Conservation (phyloP, 169 alveolate genomes). For the Miamiensis avidus region DNA sequence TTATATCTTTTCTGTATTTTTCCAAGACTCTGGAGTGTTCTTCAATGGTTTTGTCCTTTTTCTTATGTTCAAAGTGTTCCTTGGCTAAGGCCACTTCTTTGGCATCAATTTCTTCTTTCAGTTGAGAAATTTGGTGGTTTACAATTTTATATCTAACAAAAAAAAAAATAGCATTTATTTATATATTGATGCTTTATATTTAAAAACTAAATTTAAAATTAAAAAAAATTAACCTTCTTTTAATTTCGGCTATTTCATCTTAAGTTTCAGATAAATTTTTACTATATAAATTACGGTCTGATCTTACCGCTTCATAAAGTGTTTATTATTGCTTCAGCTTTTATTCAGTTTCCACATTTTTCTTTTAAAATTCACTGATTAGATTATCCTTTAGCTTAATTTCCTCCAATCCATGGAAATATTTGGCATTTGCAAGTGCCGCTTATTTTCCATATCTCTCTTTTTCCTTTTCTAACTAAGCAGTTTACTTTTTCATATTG, state of each 20-base stretch:
- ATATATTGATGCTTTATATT: no score
- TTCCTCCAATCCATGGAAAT: slow-evolving; percentile 81
- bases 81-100: slow-evolving; percentile 80
- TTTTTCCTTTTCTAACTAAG: slow-evolving; percentile 74
- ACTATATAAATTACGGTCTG: slow-evolving; percentile 91
- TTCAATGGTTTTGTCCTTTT: slow-evolving; percentile 52
- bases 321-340: slow-evolving; percentile 85
- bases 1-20: slow-evolving; percentile 76
- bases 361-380: slow-evolving; percentile 86
- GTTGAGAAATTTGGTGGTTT: slow-evolving; percentile 88
- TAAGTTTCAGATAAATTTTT: slow-evolving; percentile 89
- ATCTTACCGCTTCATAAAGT: slow-evolving; percentile 91
- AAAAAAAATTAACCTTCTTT: slow-evolving; percentile 50
- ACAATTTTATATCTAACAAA: slow-evolving; percentile 77
- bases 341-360: slow-evolving; percentile 84
- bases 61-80: slow-evolving; percentile 80
- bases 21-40: slow-evolving; percentile 43
- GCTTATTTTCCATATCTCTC: slow-evolving; percentile 88
- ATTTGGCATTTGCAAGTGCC: slow-evolving; percentile 79
- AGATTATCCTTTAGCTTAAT: slow-evolving; percentile 82
- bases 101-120: slow-evolving; percentile 90
- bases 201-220: slow-evolving; percentile 10
- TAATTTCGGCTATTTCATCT: slow-evolving; percentile 92
- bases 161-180: no score
- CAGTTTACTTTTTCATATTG: slow-evolving; percentile 51